phyloP scores from a whole-genome alignment of 495 filamentous ascomycete genomes.

The Chaetomium cochliodes region DNA sequence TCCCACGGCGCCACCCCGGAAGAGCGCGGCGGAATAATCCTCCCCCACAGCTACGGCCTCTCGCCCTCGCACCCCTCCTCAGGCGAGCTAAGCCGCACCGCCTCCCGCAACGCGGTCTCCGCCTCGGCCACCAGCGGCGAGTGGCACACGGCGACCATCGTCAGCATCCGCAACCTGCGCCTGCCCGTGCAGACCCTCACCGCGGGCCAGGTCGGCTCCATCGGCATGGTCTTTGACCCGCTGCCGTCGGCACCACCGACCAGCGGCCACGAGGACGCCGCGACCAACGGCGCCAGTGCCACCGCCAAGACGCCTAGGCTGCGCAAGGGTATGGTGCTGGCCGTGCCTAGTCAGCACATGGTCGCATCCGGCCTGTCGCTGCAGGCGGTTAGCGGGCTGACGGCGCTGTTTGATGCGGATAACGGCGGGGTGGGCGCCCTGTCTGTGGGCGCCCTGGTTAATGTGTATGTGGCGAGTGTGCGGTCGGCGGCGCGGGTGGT shows the following conservation, averaged over 20 bases:
- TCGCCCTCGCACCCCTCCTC: constrained; percentile 46
- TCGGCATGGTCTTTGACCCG: constrained; percentile 67
- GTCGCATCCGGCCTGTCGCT: constrained; percentile 46
- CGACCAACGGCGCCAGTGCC: background rate
- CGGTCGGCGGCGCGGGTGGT: constrained; percentile 71
- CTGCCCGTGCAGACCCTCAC: constrained; percentile 74
- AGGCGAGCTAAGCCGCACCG: constrained; percentile 43
- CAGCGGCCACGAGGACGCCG: constrained; percentile 16
- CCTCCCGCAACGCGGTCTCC: constrained; percentile 41
- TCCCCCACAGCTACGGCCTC: constrained; percentile 34
- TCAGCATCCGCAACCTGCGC: constrained; percentile 84
- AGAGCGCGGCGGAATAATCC: constrained; percentile 25
- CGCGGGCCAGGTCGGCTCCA: constrained; percentile 83
- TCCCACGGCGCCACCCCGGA: constrained; percentile 39
- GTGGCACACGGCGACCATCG: constrained; percentile 75
- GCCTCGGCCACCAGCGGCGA: constrained; percentile 54
- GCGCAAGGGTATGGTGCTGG: constrained; percentile 82
- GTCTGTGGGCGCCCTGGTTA: constrained; percentile 58
- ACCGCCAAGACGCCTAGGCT: constrained; percentile 49
- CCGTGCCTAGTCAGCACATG: constrained; percentile 55
- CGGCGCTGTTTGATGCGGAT: constrained; percentile 47
- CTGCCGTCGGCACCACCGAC: constrained; percentile 20
- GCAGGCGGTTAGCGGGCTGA: constrained; percentile 58
- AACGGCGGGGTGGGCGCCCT: constrained; percentile 42
- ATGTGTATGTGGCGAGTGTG: constrained; percentile 84